These are phyloP conservation scores for Populus davidiana DNA, from an alignment of 345 rosid genomes.

Conservation along the genomic window DNA sequence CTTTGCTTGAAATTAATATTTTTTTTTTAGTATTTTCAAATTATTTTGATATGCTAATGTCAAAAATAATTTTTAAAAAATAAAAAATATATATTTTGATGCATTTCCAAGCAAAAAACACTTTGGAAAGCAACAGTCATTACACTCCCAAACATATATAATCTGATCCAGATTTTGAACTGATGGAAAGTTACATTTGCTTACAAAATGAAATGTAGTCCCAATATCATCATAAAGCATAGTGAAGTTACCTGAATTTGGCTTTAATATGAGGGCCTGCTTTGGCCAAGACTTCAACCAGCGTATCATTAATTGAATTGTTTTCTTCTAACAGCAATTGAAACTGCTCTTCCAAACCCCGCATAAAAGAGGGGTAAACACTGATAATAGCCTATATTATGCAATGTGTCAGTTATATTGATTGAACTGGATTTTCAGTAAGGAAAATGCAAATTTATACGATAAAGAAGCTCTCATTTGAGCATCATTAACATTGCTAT, in stretches of 20 bases:
- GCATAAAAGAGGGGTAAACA: constrained; percentile 64
- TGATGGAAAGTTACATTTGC: not conserved
- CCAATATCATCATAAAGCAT: not conserved
- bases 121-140: too few relatives aligned
- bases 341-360: constrained; percentile 67
- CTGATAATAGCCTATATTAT: constrained; percentile 54
- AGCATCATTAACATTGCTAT: too few relatives aligned
- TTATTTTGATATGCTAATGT: too few relatives aligned
- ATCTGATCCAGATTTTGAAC: not conserved
- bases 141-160: too few relatives aligned
- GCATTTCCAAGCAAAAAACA: too few relatives aligned
- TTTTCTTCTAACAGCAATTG: constrained; percentile 45
- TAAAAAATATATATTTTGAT: too few relatives aligned
- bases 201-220: not conserved
- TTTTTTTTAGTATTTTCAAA: too few relatives aligned
- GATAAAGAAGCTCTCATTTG: too few relatives aligned
- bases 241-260: constrained; percentile 50
- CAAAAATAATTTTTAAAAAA: too few relatives aligned
- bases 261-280: constrained; percentile 65
- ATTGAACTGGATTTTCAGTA: not conserved
- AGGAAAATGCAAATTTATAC: constrained; percentile 1
- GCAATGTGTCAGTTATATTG: not conserved
- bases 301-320: constrained; percentile 39
- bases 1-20: too few relatives aligned
- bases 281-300: constrained; percentile 59